Evolutionary conservation across 345 rosid genomes (phyloP), one percentile per base, ranked within the genome.

Genomic region (Salix suchowensis): DNA sequence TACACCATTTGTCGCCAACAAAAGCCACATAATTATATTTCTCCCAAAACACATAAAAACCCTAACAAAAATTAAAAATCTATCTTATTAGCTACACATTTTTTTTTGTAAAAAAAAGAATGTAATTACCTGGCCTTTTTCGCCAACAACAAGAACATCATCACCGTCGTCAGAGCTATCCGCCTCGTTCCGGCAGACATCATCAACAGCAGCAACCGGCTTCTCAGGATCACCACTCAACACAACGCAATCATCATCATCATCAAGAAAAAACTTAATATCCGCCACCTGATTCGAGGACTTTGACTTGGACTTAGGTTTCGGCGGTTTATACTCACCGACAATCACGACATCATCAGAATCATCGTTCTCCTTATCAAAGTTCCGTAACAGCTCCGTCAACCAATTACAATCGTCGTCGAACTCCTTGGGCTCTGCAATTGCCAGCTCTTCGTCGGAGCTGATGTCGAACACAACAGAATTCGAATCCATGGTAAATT

Each of bases 161-260:
- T 87, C 90, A 21, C 80, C 83, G 14, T 72, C 87, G 18, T 26
- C 69, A 2, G 46, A 42, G 16, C 42, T 34, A 60, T 21, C 65
- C 9, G 24, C 23, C 11, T 60, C 65, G 21, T 11, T 16, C 24
- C 61, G 2, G 32, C 77, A 3, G 69, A 16, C 52, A 48, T 79
- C 80, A 58, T 72, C 75, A 0, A n/a, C 78, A 37, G 61, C 74
- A 30, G 72, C 68, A 6, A 24, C 81, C 6, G 78, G n/a, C 70
- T 86, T 86, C 40, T 91, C 90, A 12, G 94, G 94, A 82, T 91
- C 90, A 9, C 85, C 82, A 8, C 89, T 91, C 76, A 91, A 81
- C 69, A 91, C 58, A 16, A 91, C 84, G 71, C 90, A 91, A 77
- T 91, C 94, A 46, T 86, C 89, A 39, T 90, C 91, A 24, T 70